Conservation (phyloP, 2,329 filamentous ascomycete genomes). For the Fusarium nurragi region DNA sequence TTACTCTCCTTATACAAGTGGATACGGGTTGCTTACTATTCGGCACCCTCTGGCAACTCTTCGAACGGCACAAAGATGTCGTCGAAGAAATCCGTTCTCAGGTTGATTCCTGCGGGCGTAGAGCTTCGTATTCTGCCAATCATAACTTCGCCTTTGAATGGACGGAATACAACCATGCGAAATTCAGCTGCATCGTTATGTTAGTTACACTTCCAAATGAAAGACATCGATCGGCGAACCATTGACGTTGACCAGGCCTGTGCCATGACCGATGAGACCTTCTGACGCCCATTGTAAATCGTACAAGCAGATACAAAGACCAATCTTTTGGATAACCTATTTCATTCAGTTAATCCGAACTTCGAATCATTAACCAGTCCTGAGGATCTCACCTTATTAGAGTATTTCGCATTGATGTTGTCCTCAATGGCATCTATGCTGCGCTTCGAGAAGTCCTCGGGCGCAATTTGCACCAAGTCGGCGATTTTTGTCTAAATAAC, state of each 20-base stretch:
- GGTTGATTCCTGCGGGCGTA: slow-evolving; percentile 75
- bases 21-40: slow-evolving; percentile 65
- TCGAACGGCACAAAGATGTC: slow-evolving; percentile 84
- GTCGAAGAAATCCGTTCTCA: slow-evolving; percentile 92
- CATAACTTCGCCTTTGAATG: slow-evolving; percentile 94
- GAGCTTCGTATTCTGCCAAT: slow-evolving; percentile 83
- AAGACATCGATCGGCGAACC: slow-evolving; percentile 60
- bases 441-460: slow-evolving; percentile 85
- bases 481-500: slow-evolving; percentile 81
- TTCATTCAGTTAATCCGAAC: not conserved
- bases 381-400: slow-evolving; percentile 74
- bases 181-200: slow-evolving; percentile 74
- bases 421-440: slow-evolving; percentile 90
- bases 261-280: slow-evolving; percentile 91
- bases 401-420: slow-evolving; percentile 96
- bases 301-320: slow-evolving; percentile 92
- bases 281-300: slow-evolving; percentile 91
- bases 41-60: slow-evolving; percentile 77
- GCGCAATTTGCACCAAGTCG: slow-evolving; percentile 92
- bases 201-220: slow-evolving; percentile 5
- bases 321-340: slow-evolving; percentile 89
- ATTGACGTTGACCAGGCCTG: slow-evolving; percentile 92
- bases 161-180: slow-evolving; percentile 90
- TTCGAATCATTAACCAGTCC: not conserved
- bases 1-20: not conserved